Evolutionary conservation across 768 basidiomycete genomes (phyloP).

Genomic region (Fistulinella prunicolor): DNA sequence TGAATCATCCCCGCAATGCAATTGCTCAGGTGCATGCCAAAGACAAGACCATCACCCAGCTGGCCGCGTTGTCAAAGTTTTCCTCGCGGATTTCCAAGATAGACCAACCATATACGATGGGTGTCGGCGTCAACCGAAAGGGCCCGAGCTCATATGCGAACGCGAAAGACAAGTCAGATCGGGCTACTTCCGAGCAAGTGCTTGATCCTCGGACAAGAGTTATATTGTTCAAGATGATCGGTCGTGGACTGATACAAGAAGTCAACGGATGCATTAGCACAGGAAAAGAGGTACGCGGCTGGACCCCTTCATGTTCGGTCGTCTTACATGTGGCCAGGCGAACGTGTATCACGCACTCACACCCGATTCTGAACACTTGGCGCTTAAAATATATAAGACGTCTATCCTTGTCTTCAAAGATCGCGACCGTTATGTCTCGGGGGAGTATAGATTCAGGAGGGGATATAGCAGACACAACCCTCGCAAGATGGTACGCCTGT

Average conservation of each 20-base stretch:
- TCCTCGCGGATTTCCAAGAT: conserved; percentile 73
- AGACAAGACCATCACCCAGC: conserved; percentile 67
- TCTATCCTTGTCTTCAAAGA: conserved; percentile 98
- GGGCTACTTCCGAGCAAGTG: conserved; percentile 96
- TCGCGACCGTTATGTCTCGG: conserved; percentile 93
- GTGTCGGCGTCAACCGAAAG: conserved; percentile 86
- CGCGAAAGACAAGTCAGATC: conserved; percentile 92
- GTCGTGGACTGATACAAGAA: conserved; percentile 80
- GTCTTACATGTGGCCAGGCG: conserved; percentile 52
- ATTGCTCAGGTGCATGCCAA: conserved; percentile 36
- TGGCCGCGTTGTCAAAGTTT: conserved; percentile 72
- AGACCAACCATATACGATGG: conserved; percentile 63
- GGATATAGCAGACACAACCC: conserved; percentile 91
- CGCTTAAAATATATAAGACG: conserved; percentile 98
- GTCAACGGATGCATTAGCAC: conserved; percentile 97
- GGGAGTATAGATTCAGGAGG: conserved; percentile 91
- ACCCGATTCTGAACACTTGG: conserved; percentile 58
- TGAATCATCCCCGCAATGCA: conserved; percentile 58
- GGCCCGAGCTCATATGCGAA: conserved; percentile 86
- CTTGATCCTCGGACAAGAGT: conserved; percentile 93
- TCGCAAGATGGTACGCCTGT: conserved; percentile 96
- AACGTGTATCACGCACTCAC: conserved; percentile 93
- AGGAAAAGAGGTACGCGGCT: conserved; percentile 81
- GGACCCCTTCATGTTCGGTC: not conserved
- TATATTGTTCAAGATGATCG: conserved; percentile 95